A percentile compares a stretch with the other conserved stretches of the same genome.
Conservation (phyloP, 2,329 filamentous ascomycete genomes). For the Sclerotinia minor region DNA sequence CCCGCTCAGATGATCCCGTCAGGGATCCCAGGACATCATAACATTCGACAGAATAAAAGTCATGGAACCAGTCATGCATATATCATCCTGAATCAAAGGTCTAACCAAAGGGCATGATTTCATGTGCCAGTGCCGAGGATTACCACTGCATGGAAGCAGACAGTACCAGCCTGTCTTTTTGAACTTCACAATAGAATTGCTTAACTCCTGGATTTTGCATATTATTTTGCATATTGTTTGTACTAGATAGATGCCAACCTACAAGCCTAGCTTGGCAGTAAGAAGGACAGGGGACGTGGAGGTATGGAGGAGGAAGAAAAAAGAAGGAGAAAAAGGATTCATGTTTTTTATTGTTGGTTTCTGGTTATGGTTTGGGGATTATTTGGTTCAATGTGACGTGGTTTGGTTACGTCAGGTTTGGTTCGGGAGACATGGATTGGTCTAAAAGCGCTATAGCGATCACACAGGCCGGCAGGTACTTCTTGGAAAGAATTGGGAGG, state of each 20-base stretch:
- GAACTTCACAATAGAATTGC: background rate
- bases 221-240: background rate
- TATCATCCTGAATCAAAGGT: background rate
- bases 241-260: constrained; percentile 5
- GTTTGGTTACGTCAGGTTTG: background rate
- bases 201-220: constrained; percentile 10
- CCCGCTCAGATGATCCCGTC: constrained; percentile 11
- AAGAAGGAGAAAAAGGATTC: background rate
- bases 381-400: background rate
- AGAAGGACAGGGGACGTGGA: background rate
- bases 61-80: constrained; percentile 26
- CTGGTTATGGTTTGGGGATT: background rate
- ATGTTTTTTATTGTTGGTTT: background rate
- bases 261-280: background rate
- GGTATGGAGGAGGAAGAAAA: background rate
- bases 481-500: constrained; percentile 14
- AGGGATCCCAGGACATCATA: constrained; percentile 1
- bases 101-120: background rate
- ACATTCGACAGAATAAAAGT: constrained; percentile 23
- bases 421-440: constrained; percentile 11
- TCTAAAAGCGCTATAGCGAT: constrained; percentile 6
- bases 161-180: constrained; percentile 15
- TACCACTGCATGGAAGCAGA: background rate
- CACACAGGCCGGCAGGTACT: background rate
- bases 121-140: constrained; percentile 1